Evolutionary conservation across 1,139 yeast genomes (phyloP).

Genomic region (Kazachstania sp.): DNA sequence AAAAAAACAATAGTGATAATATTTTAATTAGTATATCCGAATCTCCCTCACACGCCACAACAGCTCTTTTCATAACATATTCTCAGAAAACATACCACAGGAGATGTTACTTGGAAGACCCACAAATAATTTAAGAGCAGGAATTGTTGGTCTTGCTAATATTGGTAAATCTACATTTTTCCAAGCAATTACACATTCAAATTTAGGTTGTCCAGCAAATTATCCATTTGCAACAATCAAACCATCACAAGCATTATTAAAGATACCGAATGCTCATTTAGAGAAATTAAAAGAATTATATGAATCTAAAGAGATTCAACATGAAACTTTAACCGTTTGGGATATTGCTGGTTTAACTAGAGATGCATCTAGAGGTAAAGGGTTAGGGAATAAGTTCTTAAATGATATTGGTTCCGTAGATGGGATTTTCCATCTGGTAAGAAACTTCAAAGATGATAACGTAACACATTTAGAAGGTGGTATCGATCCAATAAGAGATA

Average conservation of each 20-base stretch:
- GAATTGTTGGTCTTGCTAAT: conserved; percentile 68
- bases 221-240: conserved; percentile 76
- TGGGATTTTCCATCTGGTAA: conserved; percentile 61
- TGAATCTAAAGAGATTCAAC: conserved; percentile 43
- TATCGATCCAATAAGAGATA: conserved; percentile 59
- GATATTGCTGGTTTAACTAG: conserved; percentile 72
- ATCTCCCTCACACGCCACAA: background rate
- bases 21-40: background rate
- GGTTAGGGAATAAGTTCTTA: conserved; percentile 65
- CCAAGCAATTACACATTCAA: conserved; percentile 64
- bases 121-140: conserved; percentile 30
- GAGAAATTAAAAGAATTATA: conserved; percentile 40
- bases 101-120: conserved; percentile 21
- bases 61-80: background rate
- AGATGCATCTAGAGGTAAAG: conserved; percentile 59
- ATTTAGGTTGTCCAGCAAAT: conserved; percentile 67
- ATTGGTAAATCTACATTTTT: conserved; percentile 67
- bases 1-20: background rate
- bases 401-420: conserved; percentile 67
- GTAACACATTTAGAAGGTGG: conserved; percentile 61
- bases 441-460: conserved; percentile 61
- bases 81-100: background rate
- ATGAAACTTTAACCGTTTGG: conserved; percentile 50
- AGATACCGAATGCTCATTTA: conserved; percentile 48
- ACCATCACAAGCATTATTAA: conserved; percentile 57